Evolutionary conservation across 148 eudicot species (phyloP).

Genomic region (Persicaria maculosa): DNA sequence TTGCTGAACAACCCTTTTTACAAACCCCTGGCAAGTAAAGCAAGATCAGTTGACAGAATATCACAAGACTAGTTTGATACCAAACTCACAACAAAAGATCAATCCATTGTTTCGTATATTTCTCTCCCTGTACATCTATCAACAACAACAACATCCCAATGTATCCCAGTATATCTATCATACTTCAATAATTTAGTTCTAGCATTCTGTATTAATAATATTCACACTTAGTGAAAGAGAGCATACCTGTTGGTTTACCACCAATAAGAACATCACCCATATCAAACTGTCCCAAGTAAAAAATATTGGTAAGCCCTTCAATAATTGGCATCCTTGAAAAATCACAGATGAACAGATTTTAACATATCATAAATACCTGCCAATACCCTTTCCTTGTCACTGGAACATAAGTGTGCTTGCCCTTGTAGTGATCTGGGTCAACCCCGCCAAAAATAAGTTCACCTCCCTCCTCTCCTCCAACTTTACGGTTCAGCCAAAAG

Average conservation of each 20-base stretch:
- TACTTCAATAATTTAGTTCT: background rate
- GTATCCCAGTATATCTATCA: background rate
- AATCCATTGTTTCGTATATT: background rate
- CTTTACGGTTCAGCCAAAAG: conserved; percentile 56
- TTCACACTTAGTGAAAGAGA: background rate
- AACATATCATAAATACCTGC: conserved; percentile 34
- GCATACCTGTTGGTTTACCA: conserved; percentile 71
- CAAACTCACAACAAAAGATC: background rate
- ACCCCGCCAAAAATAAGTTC: conserved; percentile 56
- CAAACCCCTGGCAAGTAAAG: conserved; percentile 49
- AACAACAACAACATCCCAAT: background rate
- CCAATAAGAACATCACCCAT: conserved; percentile 90
- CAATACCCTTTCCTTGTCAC: conserved; percentile 53
- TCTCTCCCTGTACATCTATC: background rate
- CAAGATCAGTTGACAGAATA: background rate
- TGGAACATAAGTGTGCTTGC: conserved; percentile 45
- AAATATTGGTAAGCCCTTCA: background rate
- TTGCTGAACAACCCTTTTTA: conserved; percentile 73
- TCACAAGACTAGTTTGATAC: background rate
- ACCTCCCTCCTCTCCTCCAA: conserved; percentile 41
- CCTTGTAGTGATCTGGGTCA: conserved; percentile 44
- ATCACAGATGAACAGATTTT: background rate
- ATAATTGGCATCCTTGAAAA: background rate
- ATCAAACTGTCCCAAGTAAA: conserved; percentile 44
- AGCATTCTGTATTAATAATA: background rate